Evolutionary conservation across 352 stramenopile genomes (phyloP), one percentile per base, ranked within the genome.

Genomic region (Bremia lactucae): DNA sequence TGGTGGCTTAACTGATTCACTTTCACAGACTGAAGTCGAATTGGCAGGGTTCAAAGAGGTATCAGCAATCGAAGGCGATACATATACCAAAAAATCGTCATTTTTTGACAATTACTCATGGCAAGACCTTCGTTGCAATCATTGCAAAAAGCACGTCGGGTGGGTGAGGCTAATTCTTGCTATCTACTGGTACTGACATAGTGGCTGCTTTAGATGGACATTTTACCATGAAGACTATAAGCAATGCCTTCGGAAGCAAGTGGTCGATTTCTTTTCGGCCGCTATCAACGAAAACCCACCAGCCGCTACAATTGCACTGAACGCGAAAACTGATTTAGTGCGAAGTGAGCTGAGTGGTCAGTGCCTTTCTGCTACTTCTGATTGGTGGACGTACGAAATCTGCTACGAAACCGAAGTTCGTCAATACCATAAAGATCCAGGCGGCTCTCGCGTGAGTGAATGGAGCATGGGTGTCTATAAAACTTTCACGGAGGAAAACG

Each of bases 351-450:
- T 85, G 6, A 55, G 69, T n/a, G 62, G 63, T 8, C 56, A 65
- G 14, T 89, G 80, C 46, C 18, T 89, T n/a, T 55, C 69, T 23
- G 66, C 75, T 26, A 63, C 54, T 19, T 53, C 64, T 14, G 77
- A 73, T 4, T 92, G 80, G 80, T 92, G 80, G 80, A 79, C 74
- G n/a, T 92, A 92, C 48, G 56, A 89, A 44, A 46, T 89, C 2
- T 92, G 77, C 62, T 89, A 89, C 62, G 54, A 65, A 42, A 67
- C 76, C 35, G 80, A 92, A 40, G 75, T 92, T 23, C 77, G 74
- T 2, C 80, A 92, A 49, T 92, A 63, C 45, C 80, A 92, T 55
- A 53, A 89, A 57, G 80, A 92, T 38, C 24, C 56, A 0, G 80
- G 89, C 36, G 76, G 77, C 16, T 74, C 62, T 10, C 73, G 74